Base-by-base conservation (phyloP, 495 filamentous ascomycete species). In the Penicillium lagena region DNA sequence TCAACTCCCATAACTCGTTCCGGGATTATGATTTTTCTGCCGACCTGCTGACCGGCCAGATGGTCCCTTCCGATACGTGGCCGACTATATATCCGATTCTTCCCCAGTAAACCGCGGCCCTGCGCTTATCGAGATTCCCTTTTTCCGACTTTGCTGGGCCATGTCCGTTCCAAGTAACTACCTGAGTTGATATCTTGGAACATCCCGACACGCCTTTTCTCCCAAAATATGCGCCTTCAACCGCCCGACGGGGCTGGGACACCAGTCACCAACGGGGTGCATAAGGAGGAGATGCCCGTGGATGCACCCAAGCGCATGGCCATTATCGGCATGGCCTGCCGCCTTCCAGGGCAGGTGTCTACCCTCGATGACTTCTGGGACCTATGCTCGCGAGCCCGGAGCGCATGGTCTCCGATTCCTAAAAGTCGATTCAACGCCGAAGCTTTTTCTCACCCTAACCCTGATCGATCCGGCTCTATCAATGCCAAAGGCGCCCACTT, bases 311-410 rank as follows among this genome's bases (percentile, higher is more conserved):
- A 65, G 29, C 52, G 60, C n/a, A 47, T 71, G 32, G 74, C 73
- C 28, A 59, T 79, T 11, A 61, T 79, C 12, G 74, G 73, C 8
- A 66, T 73, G 56, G 54, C 74, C 12, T 72, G 72, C 39, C 61
- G 71, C 14, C 58, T 77, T 10, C 70, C 73, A 8, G 70, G 69
- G 12, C 59, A 73, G 40, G 77, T 77, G 13, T 60, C 69, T n/a
- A 78, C 62, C 12, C 66, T 75, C 9, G 73, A 74, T 14, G 67
- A 76, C 37, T 76, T 83, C 42, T 82, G 78, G 77, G 70, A 80
- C 12, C 54, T 82, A 6, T 64, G 58, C 36, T 53, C 56, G 4
- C 47, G 56, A 35, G 58, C 42, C 1, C 53, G 52, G 38, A 61
- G 57, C 42, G 48, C 57, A 7, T 63, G 60, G 60, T 61, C 60